Evolutionary conservation across 768 basidiomycete genomes (phyloP), one percentile per base, ranked within the genome.

Genomic region (Hericium coralloides): DNA sequence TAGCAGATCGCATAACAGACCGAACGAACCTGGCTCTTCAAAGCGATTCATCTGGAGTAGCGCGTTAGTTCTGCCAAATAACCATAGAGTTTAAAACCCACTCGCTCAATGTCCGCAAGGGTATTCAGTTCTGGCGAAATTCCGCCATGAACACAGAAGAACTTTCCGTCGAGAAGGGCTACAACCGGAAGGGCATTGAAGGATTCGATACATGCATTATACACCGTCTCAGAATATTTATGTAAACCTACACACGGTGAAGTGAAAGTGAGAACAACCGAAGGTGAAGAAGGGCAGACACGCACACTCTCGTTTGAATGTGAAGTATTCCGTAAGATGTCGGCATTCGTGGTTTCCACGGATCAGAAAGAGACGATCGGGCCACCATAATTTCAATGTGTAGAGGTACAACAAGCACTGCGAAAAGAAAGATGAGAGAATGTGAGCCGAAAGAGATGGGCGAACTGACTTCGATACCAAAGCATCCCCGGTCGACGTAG

Each of bases 111-210:
- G 67, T 99, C 95, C 37, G 84, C 82, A 3, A 99, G 75, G 6
- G 82, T 84, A 47, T 85, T 72, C 1, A 99, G 78, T 61, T 89
- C 85, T 0, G 97, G 97, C 0, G 91, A 93, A 38, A 99, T 79
- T 3, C 97, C 97, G 2, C 97, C 97, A 63, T 98, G 97, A 2
- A 98, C 93, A 66, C 95, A 98, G 70, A 99, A 89, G 76, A 99
- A 98, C 65, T 92, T 89, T 60, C 83, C 80, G 69, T 99, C 97
- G 70, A 99, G 89, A 57, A 98, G 75, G 7, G 92, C 97, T 0
- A 93, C 81, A 37, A 99, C 73, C 2, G 97, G 97, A 5, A 99
- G 78, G 22, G 91, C 85, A 65, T 85, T 87, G 75, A 98, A 99
- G 0, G 91, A 91, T 47, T 84, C 79, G 65, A 92, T 82, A 69